phyloP scores from a whole-genome alignment of 371 early-diverging fungal genomes.

The Entomophthora muscae region DNA sequence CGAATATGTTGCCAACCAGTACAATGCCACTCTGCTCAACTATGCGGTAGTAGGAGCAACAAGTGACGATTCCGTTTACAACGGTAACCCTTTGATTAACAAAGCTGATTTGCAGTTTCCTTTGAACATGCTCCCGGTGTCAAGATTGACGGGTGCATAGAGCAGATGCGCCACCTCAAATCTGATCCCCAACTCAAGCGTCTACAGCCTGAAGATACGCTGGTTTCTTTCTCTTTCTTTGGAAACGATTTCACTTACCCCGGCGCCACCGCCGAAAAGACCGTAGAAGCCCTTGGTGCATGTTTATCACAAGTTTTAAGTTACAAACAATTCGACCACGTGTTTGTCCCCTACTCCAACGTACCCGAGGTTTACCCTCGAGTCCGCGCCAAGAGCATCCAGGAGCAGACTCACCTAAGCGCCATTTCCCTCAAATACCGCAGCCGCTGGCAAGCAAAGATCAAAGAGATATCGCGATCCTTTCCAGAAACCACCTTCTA shows the following conservation, averaged over 20 bases:
- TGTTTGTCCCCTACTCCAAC: neutral
- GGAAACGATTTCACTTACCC: neutral
- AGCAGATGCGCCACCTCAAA: neutral
- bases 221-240: neutral
- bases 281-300: neutral
- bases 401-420: neutral
- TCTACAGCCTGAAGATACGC: neutral
- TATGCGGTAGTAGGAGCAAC: conserved; percentile 31
- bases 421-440: neutral
- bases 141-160: neutral
- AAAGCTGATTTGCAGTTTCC: neutral
- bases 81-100: neutral
- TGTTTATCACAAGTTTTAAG: neutral
- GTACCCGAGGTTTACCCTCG: neutral
- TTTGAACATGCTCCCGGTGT: neutral
- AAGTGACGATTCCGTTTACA: conserved; percentile 16
- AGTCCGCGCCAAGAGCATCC: neutral
- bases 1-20: conserved; percentile 23
- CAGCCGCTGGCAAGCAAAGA: neutral
- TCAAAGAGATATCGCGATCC: neutral
- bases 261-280: neutral
- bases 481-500: neutral
- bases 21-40: conserved; percentile 19
- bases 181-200: neutral
- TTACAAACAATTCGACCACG: neutral